These are phyloP conservation scores for Omphalotus guepiniiformis DNA, from an alignment of 768 basidiomycete species.

Conservation along the genomic window DNA sequence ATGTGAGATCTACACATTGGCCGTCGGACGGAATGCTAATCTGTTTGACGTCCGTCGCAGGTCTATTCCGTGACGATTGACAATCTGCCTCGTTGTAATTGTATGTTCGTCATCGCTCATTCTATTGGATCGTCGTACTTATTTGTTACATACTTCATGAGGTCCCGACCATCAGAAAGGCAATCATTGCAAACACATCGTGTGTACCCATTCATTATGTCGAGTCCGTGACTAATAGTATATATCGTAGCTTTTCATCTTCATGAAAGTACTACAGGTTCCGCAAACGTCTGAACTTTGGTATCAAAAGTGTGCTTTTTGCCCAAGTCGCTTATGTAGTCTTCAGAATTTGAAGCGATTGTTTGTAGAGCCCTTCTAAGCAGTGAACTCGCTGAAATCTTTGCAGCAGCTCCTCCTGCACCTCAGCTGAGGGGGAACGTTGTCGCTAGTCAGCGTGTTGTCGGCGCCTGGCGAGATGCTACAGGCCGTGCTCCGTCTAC, in stretches of 20 bases:
- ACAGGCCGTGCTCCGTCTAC: slow-evolving; percentile 1
- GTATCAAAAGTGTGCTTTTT: slow-evolving; percentile 5
- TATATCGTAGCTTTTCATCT: not conserved
- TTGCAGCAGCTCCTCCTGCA: slow-evolving; percentile 2
- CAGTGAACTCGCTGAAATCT: slow-evolving; percentile 1
- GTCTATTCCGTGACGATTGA: slow-evolving; percentile 5
- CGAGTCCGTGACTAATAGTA: not conserved
- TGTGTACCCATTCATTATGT: not conserved
- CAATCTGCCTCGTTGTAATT: slow-evolving; percentile 2
- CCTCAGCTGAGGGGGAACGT: slow-evolving; percentile 4
- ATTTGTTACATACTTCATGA: not conserved
- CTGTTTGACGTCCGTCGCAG: no score
- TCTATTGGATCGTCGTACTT: not conserved
- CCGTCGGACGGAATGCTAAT: no score
- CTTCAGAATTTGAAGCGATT: not conserved
- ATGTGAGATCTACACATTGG: not conserved
- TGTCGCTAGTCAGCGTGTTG: slow-evolving; percentile 1
- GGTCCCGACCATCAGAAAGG: slow-evolving; percentile 4
- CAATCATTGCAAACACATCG: slow-evolving; percentile 7
- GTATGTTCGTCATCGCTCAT: not conserved
- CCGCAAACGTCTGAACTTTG: slow-evolving; percentile 4
- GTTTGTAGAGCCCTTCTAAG: not conserved
- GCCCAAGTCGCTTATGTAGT: not conserved
- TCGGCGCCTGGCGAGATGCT: slow-evolving; percentile 6
- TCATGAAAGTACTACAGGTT: slow-evolving; percentile 5